Base-by-base conservation (phyloP, 495 filamentous ascomycete species). In the Melanomma pulvis-pyrius region DNA sequence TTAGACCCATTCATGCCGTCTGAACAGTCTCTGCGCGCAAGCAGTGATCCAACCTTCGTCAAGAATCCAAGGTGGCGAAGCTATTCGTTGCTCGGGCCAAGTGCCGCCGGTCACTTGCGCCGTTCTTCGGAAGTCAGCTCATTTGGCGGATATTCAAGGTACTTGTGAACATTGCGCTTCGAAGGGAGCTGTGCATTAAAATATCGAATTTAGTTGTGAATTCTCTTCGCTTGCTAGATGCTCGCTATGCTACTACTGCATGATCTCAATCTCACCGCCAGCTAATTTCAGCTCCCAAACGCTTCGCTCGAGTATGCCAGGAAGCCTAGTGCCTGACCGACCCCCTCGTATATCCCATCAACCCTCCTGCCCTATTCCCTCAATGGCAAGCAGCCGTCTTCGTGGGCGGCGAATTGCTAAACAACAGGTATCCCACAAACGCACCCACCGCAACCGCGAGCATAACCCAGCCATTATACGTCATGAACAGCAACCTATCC, bases 381-480 rank as follows among this genome's bases (percentile, higher is more conserved):
- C 53, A 98, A 80, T 98, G 94, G 77, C 94, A 98, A 52, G 94
- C 93, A 57, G 91, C 89, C 44, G 90, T 87, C 83, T 96, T 98
- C 30, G 84, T 84, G 46, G 86, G 82, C 46, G 85, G 82, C 15
- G 87, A 87, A 63, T 81, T 81, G 47, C 72, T 69, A 78, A 97
- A 99, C 44, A 88, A 69, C 26, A 97, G 73, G 74, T 96, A 97
- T 39, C 94, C 94, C 48, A 96, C 71, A 57, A 93, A 96, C 0
- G 93, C 93, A 24, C 94, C 94, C 13, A 93, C 81, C 12, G 89
- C 91, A 12, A 97, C 92, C 0, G 93, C 84, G 65, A 96, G 76
- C 94, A 99, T 99, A 61, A 99, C 88, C 83, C 88, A 92, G 17
- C 96, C 94, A 70, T 99, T 99, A 76, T 99, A 99, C 1, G 96